These are phyloP conservation scores for Hordeum vulgare DNA, from an alignment of 176 grass and related monocot genomes.

Conservation along the genomic window MorexV3_pseudomolecules_assembly NC_058520.1:36532962-36533461, in stretches of 20 bases:
- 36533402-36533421: no score
- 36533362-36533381: no score
- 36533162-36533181: background rate
- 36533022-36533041: conserved; percentile 39
- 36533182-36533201: background rate
- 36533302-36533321: no score
- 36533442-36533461: no score
- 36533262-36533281: background rate
- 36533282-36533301: background rate
- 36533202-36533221: background rate
- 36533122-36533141: background rate
- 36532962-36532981: conserved; percentile 1
- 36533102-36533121: background rate
- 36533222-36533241: background rate
- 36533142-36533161: background rate
- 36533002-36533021: conserved; percentile 34
- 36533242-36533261: background rate
- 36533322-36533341: no score
- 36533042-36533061: conserved; percentile 40
- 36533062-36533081: conserved; percentile 37
- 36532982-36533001: conserved; percentile 67
- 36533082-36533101: background rate
- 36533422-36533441: no score
- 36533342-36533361: no score
- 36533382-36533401: no score